These are phyloP conservation scores for Neobulgaria alba DNA, from an alignment of 2,329 filamentous ascomycete species.

Conservation along the genomic window DNA sequence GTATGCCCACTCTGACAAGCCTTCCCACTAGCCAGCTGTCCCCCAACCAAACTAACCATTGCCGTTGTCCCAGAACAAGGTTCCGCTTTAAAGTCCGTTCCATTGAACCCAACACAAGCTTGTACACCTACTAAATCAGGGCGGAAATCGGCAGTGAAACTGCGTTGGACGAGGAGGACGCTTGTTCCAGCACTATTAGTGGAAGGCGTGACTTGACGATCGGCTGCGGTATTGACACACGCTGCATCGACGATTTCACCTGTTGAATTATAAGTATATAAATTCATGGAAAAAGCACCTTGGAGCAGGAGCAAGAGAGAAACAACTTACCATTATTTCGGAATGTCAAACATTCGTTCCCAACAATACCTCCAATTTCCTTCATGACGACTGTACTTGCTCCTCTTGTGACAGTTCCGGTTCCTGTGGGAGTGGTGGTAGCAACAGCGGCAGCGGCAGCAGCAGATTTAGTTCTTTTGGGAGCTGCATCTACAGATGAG, in stretches of 20 bases:
- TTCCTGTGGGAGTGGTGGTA: too few relatives aligned
- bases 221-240: constrained; percentile 30
- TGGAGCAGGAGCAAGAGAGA: too few relatives aligned
- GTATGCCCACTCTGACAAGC: constrained; percentile 42
- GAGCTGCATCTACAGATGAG: too few relatives aligned
- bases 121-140: constrained; percentile 31
- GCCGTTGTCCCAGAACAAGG: constrained; percentile 27
- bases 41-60: constrained; percentile 25
- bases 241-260: constrained; percentile 36
- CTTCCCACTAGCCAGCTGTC: constrained; percentile 36
- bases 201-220: constrained; percentile 34
- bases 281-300: too few relatives aligned
- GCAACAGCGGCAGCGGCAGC: too few relatives aligned
- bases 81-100: constrained; percentile 31
- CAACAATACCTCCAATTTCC: constrained; percentile 31
- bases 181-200: constrained; percentile 26
- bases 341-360: constrained; percentile 30
- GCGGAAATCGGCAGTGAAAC: constrained; percentile 32
- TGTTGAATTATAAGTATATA: too few relatives aligned
- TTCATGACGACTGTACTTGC: constrained; percentile 31
- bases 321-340: constrained; percentile 32
- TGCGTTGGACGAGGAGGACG: constrained; percentile 32
- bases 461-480: too few relatives aligned
- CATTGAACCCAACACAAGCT: constrained; percentile 35
- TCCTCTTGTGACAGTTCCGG: constrained; percentile 7